Evolutionary conservation across 2,329 filamentous ascomycete species (phyloP).

Genomic region (Cercospora zeae-maydis): DNA sequence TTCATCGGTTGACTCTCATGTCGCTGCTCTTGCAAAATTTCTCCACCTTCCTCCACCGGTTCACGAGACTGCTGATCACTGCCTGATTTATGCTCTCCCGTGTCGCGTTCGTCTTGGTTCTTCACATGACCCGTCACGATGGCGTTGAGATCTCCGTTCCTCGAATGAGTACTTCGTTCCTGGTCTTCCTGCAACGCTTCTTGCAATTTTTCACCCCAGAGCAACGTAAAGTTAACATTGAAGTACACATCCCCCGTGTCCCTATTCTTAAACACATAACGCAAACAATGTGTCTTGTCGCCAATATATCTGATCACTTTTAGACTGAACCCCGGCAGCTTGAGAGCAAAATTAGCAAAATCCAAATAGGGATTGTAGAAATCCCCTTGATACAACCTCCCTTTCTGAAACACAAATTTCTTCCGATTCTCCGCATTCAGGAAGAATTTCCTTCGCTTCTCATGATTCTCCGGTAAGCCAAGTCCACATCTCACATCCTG

Average conservation of each 20-base stretch:
- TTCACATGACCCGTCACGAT: neutral
- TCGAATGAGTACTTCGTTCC: neutral
- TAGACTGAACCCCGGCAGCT: conserved; percentile 46
- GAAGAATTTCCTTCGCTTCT: conserved; percentile 47
- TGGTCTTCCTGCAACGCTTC: conserved; percentile 34
- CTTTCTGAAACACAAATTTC: conserved; percentile 43
- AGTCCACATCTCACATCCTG: conserved; percentile 28
- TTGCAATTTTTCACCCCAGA: conserved; percentile 44
- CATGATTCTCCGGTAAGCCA: conserved; percentile 39
- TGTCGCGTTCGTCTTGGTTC: neutral
- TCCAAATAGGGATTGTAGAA: conserved; percentile 51
- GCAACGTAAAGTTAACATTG: conserved; percentile 45
- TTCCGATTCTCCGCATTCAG: conserved; percentile 37
- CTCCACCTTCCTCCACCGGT: neutral
- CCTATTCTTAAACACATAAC: conserved; percentile 47
- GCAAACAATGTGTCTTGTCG: conserved; percentile 46
- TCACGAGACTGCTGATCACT: neutral
- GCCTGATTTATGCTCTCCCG: neutral
- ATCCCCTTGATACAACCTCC: conserved; percentile 44
- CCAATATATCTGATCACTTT: conserved; percentile 47
- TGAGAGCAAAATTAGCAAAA: conserved; percentile 46
- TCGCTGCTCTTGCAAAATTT: neutral
- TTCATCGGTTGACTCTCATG: neutral
- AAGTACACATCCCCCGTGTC: conserved; percentile 42
- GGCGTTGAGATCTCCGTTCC: neutral